Conservation (phyloP, 169 alveolate species). For the Plasmodium knowlesi region DNA sequence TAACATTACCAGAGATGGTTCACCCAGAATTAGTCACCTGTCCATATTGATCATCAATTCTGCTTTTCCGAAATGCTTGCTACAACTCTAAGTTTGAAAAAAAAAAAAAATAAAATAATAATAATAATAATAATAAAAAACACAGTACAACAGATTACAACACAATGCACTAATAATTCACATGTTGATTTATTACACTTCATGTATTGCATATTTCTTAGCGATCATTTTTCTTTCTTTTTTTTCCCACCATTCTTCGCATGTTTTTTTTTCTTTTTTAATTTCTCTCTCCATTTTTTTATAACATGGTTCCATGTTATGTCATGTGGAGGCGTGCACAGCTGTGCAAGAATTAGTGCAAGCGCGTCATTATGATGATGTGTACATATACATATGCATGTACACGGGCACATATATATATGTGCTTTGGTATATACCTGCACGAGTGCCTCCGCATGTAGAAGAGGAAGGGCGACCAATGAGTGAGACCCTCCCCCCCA, state of each 20-base stretch:
- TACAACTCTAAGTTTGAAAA: not conserved
- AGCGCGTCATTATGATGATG: not conserved
- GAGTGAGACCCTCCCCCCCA: too few species aligned
- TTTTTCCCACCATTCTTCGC: not conserved
- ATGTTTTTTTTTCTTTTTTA: constrained; percentile 1
- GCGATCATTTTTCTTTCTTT: not conserved
- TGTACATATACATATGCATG: not conserved
- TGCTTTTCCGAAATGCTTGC: not conserved
- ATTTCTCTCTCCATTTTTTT: constrained; percentile 6
- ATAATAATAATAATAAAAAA: not conserved
- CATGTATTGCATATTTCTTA: not conserved
- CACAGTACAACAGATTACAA: not conserved
- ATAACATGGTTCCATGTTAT: not conserved
- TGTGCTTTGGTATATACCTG: not conserved
- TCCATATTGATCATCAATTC: not conserved
- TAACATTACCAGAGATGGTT: not conserved
- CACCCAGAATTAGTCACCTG: not conserved
- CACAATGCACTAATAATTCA: not conserved
- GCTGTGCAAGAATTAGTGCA: not conserved
- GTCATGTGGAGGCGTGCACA: not conserved
- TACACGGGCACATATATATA: not conserved
- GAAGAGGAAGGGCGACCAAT: not conserved
- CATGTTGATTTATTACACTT: not conserved
- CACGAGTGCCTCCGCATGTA: not conserved
- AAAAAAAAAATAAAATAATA: not conserved